A percentile compares a stretch with the other conserved stretches of the same genome.
Evolutionary conservation across 179 eudicot genomes (phyloP).

Genomic region (Silene noctiflora): DNA sequence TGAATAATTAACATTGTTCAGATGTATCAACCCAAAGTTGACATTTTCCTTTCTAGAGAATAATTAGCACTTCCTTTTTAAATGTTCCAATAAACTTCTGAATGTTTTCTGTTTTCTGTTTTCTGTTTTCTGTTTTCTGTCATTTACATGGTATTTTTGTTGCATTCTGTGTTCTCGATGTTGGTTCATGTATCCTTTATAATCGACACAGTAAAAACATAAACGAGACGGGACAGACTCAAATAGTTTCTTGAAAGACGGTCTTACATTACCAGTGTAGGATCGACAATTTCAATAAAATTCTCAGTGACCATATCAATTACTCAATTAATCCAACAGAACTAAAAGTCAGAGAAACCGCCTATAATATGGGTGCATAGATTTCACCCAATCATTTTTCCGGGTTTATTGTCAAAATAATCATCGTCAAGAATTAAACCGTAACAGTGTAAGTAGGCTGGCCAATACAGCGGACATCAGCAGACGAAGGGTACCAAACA

Average conservation of each 20-base stretch:
- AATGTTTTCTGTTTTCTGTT: not conserved
- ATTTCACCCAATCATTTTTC: no score
- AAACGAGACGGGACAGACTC: not conserved
- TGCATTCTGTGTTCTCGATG: not conserved
- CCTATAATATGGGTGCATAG: no score
- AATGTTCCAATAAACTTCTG: not conserved
- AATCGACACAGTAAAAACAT: no score
- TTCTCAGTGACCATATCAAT: no score
- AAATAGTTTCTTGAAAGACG: not conserved
- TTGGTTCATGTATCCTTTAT: not conserved
- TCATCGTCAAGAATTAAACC: no score
- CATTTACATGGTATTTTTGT: slow-evolving; percentile 1
- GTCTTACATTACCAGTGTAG: no score
- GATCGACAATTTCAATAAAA: no score
- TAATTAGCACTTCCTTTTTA: slow-evolving; percentile 9
- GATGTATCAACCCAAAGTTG: slow-evolving; percentile 16
- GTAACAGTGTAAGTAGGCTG: not conserved
- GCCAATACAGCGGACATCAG: not conserved
- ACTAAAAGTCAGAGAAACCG: no score
- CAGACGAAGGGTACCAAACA: not conserved
- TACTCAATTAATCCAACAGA: no score
- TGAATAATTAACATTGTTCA: slow-evolving; percentile 19
- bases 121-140: not conserved
- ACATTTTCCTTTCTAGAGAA: slow-evolving; percentile 25
- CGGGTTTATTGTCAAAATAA: no score